A percentile compares a stretch with the other conserved stretches of the same genome.
Evolutionary conservation across 805 yeast species (phyloP).

Genomic region (Saturnispora kantuleensis): DNA sequence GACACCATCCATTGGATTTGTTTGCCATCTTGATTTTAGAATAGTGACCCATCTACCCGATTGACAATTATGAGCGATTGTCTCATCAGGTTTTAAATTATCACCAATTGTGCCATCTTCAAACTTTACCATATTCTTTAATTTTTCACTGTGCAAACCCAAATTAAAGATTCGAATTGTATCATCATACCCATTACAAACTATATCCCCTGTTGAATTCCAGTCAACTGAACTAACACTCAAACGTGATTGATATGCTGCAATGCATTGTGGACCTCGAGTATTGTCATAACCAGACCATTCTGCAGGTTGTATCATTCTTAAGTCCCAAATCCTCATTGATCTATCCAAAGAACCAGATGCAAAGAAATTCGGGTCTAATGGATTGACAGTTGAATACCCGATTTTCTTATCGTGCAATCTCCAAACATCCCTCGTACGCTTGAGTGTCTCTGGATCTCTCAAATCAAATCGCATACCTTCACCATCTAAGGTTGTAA

Average conservation of each 20-base stretch:
- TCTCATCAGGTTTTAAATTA: conserved; percentile 49
- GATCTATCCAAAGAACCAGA: conserved; percentile 87
- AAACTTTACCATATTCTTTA: conserved; percentile 10
- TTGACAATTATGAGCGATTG: conserved; percentile 83
- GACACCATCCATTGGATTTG: conserved; percentile 53
- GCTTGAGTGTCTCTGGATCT: conserved; percentile 13
- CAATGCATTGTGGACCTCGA: conserved; percentile 41
- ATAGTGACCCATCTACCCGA: conserved; percentile 97
- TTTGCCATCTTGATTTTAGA: conserved; percentile 81
- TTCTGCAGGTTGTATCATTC: conserved; percentile 37
- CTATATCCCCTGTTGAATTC: conserved; percentile 57
- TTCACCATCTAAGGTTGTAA: conserved; percentile 74
- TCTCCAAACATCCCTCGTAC: conserved; percentile 32
- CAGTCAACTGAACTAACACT: conserved; percentile 83
- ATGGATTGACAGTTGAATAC: conserved; percentile 74
- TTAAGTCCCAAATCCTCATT: conserved; percentile 76
- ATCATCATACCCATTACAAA: conserved; percentile 91
- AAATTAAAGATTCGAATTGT: conserved; percentile 64
- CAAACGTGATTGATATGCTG: conserved; percentile 61
- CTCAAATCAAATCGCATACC: conserved; percentile 70
- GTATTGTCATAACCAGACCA: conserved; percentile 51
- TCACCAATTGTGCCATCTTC: conserved; percentile 23
- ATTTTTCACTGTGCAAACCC: conserved; percentile 13
- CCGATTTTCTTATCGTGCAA: conserved; percentile 90
- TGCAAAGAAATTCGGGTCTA: conserved; percentile 52